These are phyloP conservation scores for Colletotrichum noveboracense DNA, from an alignment of 2,329 filamentous ascomycete species.

Conservation along the genomic window DNA sequence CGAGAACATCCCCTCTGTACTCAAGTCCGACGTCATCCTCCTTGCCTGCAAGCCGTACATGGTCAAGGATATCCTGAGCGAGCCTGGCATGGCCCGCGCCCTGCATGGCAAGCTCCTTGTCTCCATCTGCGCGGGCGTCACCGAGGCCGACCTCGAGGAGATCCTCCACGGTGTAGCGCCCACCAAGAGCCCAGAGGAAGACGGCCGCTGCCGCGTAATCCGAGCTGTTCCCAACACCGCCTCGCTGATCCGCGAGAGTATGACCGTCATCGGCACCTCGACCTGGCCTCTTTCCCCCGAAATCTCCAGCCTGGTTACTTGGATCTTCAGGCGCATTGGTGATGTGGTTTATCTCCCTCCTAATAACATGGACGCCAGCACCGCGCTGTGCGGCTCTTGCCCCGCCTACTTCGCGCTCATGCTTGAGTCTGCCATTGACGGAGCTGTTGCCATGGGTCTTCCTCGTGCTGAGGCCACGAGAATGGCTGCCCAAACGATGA, in stretches of 20 bases:
- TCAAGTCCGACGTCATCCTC: constrained; percentile 74
- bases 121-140: constrained; percentile 80
- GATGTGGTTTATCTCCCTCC: constrained; percentile 72
- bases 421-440: constrained; percentile 77
- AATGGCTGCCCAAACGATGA: constrained; percentile 83
- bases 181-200: constrained; percentile 47
- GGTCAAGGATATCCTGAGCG: constrained; percentile 70
- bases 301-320: constrained; percentile 66
- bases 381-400: constrained; percentile 75
- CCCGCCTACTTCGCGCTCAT: constrained; percentile 80
- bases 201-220: constrained; percentile 67
- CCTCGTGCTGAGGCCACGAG: constrained; percentile 73
- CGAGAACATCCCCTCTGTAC: constrained; percentile 72
- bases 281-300: constrained; percentile 61
- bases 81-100: constrained; percentile 72
- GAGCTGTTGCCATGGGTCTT: constrained; percentile 79
- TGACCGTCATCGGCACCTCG: constrained; percentile 77
- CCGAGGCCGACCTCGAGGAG: constrained; percentile 69
- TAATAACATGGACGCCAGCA: constrained; percentile 73
- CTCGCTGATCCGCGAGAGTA: constrained; percentile 77
- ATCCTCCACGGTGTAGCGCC: constrained; percentile 64
- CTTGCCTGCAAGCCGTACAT: constrained; percentile 83
- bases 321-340: constrained; percentile 80
- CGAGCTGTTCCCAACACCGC: constrained; percentile 88
- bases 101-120: constrained; percentile 82